Evolutionary conservation across 176 grass and related monocot species (phyloP), one percentile per base, ranked within the genome.

Genomic region (Triticum timopheevii): DNA sequence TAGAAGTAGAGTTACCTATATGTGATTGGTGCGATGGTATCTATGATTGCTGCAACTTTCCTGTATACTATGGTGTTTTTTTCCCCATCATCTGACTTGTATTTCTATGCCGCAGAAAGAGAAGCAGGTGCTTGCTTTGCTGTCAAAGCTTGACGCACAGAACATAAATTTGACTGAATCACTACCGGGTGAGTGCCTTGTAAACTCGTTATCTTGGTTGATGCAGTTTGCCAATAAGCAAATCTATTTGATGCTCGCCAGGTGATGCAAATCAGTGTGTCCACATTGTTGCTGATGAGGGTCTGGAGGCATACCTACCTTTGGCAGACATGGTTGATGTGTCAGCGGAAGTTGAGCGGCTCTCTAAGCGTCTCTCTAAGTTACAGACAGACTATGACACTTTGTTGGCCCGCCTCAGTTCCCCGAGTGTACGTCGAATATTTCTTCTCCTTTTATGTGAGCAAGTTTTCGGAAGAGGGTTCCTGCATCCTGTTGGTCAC

Each of bases 301-400:
- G 92, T 76, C 64, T 96, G 83, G 97, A 96, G 80, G 92, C 94
- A 64, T 96, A 96, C 88, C 90, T 98, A 69, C 97, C 97, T 69
- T 85, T 98, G 70, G 92, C 90, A 56, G 97, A 94, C 69, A 98
- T 96, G 97, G 97, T 98, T 39, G 94, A 96, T 70, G 90, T 98
- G 59, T 93, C 93, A 12, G 93, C 90, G 56, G 93, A 98, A 93
- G 83, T 98, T 62, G 86, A 98, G 45, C 86, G 93, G 72, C 85
- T 98, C 52, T 87, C 97, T 7, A 98, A 96, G 71, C 97, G 97
- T 10, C 97, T 98, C 17, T 84, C 90, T 20, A 98, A 98, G 87
- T 96, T 98, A 88, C 94, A 98, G 82, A 84, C 87, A 62, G 97
- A 96, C 81, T 98, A 98, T 87, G 94, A 94, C 44, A 82, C 90